A percentile compares a stretch with the other conserved stretches of the same genome.
These are phyloP conservation scores for Alternaria panax DNA, from an alignment of 2,329 filamentous ascomycete genomes.

Conservation along the genomic window DNA sequence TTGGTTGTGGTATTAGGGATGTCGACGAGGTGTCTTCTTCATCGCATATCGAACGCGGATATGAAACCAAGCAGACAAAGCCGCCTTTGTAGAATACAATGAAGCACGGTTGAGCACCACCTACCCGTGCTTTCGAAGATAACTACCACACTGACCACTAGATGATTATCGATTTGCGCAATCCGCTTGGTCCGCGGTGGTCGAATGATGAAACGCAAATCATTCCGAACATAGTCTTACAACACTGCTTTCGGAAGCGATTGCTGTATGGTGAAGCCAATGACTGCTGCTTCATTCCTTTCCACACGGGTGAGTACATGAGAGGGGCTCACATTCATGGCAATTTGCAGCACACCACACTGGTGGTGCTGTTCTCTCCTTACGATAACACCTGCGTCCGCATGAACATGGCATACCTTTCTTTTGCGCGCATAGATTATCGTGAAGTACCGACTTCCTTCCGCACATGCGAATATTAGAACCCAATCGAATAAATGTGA, in stretches of 20 bases:
- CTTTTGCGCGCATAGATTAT: constrained; percentile 7
- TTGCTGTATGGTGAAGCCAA: background rate
- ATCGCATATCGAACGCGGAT: constrained; percentile 1
- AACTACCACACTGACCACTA: constrained; percentile 1
- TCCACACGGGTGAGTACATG: background rate
- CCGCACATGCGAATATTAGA: background rate
- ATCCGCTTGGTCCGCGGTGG: constrained; percentile 8
- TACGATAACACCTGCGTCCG: background rate
- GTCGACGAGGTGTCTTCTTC: background rate
- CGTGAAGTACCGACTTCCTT: constrained; percentile 1
- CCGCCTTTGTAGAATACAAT: constrained; percentile 11
- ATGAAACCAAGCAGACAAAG: constrained; percentile 8
- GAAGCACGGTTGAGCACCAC: constrained; percentile 1
- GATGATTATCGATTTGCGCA: constrained; percentile 3
- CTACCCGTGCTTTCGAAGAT: constrained; percentile 4
- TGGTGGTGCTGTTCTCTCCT: background rate
- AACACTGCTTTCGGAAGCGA: background rate
- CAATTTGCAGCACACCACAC: background rate
- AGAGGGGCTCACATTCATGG: background rate
- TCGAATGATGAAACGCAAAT: constrained; percentile 3
- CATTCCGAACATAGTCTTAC: background rate
- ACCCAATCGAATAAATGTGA: constrained; percentile 1
- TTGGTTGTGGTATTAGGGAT: constrained; percentile 1
- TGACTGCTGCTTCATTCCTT: background rate
- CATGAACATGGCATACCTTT: background rate